Conservation (phyloP, 345 rosid species). For the Brassica rapa region DNA sequence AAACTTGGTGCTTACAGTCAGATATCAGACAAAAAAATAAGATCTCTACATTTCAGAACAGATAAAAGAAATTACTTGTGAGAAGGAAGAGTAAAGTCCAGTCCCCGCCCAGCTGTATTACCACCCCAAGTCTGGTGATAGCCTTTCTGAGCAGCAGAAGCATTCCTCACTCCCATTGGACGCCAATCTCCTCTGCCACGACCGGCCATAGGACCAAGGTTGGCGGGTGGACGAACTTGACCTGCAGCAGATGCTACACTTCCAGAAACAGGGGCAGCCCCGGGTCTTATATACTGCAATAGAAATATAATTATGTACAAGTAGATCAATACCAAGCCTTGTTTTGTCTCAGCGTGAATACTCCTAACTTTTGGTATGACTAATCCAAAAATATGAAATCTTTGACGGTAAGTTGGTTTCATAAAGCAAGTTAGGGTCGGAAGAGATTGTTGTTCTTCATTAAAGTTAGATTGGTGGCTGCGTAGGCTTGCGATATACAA, state of each 20-base stretch:
- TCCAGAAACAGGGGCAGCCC: conserved; percentile 83
- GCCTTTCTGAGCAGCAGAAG: conserved; percentile 71
- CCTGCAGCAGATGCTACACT: conserved; percentile 55
- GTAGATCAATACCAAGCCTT: conserved; percentile 17
- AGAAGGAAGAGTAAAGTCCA: conserved; percentile 96
- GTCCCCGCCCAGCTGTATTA: conserved; percentile 70
- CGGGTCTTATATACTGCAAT: conserved; percentile 98
- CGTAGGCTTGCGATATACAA: conserved; percentile 7
- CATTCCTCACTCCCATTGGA: conserved; percentile 67
- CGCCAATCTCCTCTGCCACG: conserved; percentile 99
- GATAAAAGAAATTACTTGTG: conserved; percentile 70
- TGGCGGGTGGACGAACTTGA: conserved; percentile 76
- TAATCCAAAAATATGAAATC: conserved; percentile 10
- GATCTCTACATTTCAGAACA: conserved; percentile 10
- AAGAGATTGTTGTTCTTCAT: conserved; percentile 24
- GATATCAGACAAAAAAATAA: too few species aligned
- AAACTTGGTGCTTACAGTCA: not conserved
- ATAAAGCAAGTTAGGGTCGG: conserved; percentile 20
- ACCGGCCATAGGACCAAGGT: conserved; percentile 63
- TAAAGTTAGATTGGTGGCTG: conserved; percentile 1
- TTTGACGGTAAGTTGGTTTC: conserved; percentile 16
- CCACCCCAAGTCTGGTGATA: conserved; percentile 72
- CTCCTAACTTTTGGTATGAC: conserved; percentile 10
- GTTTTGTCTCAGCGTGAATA: conserved; percentile 7
- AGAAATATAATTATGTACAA: conserved; percentile 39